Evolutionary conservation across 2,329 filamentous ascomycete species (phyloP), one percentile per base, ranked within the genome.

Genomic region (Aspergillus transmontanensis): DNA sequence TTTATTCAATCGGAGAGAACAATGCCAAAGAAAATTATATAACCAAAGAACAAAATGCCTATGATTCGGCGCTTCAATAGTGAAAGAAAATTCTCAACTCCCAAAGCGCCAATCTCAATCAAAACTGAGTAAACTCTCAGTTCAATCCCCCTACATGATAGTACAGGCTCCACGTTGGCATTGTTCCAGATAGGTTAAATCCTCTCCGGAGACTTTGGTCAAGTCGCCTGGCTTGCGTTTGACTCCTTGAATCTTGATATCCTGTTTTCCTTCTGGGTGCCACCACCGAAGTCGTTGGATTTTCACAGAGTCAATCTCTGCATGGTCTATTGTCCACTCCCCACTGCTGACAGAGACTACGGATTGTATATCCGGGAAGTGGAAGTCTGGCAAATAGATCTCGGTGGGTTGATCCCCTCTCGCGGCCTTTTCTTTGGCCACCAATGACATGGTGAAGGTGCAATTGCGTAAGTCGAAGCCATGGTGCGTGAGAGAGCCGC

Each of bases 241-340:
- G 23, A 92, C 80, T 0, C 95, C 95, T 23, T 86, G 89, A 10
- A 97, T 84, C 65, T 86, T 90, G 60, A 99, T 83, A 55, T 82
- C 88, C 79, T 98, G 94, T 69, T 93, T 88, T 2, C 94, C 95
- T 61, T 90, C 89, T 1, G 87, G 87, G 79, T 99, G 94, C 94
- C 94, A 97, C 95, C 95, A 99, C 70, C 87, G 87, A 66, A 99
- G 80, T 67, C 86, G 86, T 80, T 97, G 94, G 64, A 93, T 82
- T 69, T 87, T 81, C 6, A 87, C 87, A 0, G 87, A 87, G 65
- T 91, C 87, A 10, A 87, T 85, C 61, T 93, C 90, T 64, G 93
- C 89, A 6, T 83, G 85, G 68, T 87, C 88, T 64, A 98, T 92
- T 69, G 90, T 89, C 94, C 94, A 99, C 74, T 94, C 95, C 7